Conservation (phyloP, 805 yeast species). For the Yarrowia keelungensis region DNA sequence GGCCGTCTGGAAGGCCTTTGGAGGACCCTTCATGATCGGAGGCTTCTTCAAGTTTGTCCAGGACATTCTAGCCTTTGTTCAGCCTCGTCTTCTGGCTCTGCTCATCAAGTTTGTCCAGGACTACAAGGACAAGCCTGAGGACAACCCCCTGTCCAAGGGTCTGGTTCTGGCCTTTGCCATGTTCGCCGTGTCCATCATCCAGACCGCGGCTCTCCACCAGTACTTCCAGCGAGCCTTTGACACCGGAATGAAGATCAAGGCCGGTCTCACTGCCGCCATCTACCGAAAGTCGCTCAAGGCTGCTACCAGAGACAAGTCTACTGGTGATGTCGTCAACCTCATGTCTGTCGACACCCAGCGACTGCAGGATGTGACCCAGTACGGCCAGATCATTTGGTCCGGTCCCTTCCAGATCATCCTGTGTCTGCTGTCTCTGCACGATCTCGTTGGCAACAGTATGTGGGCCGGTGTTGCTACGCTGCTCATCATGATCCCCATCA, state of each 20-base stretch:
- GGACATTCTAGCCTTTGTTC: slow-evolving; percentile 82
- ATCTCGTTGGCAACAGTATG: slow-evolving; percentile 78
- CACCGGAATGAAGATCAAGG: slow-evolving; percentile 70
- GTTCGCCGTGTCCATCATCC: slow-evolving; percentile 65
- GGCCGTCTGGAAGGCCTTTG: slow-evolving; percentile 77
- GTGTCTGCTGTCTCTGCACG: slow-evolving; percentile 77
- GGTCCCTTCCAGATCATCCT: slow-evolving; percentile 89
- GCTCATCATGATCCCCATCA: slow-evolving; percentile 80
- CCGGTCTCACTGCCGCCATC: slow-evolving; percentile 70
- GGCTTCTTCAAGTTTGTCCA: slow-evolving; percentile 75
- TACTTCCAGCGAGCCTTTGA: slow-evolving; percentile 59
- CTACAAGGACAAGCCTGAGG: slow-evolving; percentile 46
- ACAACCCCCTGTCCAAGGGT: slow-evolving; percentile 61
- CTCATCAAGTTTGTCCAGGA: slow-evolving; percentile 68
- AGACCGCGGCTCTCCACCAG: slow-evolving; percentile 71
- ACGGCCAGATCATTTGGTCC: slow-evolving; percentile 84
- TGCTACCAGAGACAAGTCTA: slow-evolving; percentile 62
- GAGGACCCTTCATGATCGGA: slow-evolving; percentile 70
- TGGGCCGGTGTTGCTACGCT: slow-evolving; percentile 88
- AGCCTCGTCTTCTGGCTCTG: slow-evolving; percentile 78
- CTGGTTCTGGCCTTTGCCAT: slow-evolving; percentile 66
- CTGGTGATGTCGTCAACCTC: slow-evolving; percentile 82
- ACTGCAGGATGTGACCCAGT: slow-evolving; percentile 71
- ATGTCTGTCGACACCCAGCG: slow-evolving; percentile 76
- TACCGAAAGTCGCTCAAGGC: slow-evolving; percentile 70